A percentile compares a stretch with the other conserved stretches of the same genome.
phyloP scores from a whole-genome alignment of 2,329 filamentous ascomycete genomes.

The Nothophoma quercina region DNA sequence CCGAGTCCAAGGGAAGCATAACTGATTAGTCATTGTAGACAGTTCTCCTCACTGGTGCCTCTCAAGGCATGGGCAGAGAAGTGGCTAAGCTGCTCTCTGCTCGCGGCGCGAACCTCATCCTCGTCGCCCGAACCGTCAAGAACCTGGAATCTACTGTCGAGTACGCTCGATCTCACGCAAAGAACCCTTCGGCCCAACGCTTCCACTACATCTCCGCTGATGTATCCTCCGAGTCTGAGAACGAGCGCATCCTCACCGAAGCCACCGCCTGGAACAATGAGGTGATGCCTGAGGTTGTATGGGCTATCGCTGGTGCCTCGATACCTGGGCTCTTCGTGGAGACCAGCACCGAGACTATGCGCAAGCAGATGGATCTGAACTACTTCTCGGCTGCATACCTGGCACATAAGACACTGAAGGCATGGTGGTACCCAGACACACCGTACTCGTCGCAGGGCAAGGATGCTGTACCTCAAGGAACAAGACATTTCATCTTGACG shows the following conservation, averaged over 20 bases:
- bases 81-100: conserved; percentile 76
- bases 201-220: conserved; percentile 89
- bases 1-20: not conserved
- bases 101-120: conserved; percentile 85
- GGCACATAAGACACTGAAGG: conserved; percentile 77
- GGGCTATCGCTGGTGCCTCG: conserved; percentile 83
- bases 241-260: conserved; percentile 72
- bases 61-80: conserved; percentile 87
- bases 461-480: conserved; percentile 34
- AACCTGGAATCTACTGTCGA: conserved; percentile 77
- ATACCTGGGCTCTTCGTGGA: conserved; percentile 81
- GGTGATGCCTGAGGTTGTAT: conserved; percentile 80
- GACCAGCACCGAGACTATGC: conserved; percentile 69
- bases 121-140: conserved; percentile 78
- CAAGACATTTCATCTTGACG: conserved; percentile 86
- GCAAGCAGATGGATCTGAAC: conserved; percentile 88
- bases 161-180: conserved; percentile 72
- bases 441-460: conserved; percentile 47
- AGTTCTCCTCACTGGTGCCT: conserved; percentile 86
- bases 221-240: conserved; percentile 74
- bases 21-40: conserved; percentile 64
- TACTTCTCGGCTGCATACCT: conserved; percentile 89
- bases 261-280: conserved; percentile 81
- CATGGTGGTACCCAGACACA: conserved; percentile 68
- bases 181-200: conserved; percentile 70